A percentile compares a stretch with the other conserved stretches of the same genome.
Evolutionary conservation across 1,284 basidiomycete genomes (phyloP).

Genomic region (Neolentinus lepideus): DNA sequence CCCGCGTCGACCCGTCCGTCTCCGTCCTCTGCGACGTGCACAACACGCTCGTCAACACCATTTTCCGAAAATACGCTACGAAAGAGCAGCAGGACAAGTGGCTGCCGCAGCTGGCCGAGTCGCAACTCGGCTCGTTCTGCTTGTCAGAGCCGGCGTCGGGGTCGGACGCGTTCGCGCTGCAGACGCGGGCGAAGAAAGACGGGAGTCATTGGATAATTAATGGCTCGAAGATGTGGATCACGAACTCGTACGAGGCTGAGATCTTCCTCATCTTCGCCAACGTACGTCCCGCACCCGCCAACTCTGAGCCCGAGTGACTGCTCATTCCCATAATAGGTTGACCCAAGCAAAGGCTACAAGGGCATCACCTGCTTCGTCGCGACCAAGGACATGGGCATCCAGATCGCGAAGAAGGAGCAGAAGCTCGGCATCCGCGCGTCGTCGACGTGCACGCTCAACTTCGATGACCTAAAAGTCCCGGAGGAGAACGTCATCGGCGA

Average conservation of each 20-base stretch:
- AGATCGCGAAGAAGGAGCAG: slow-evolving; percentile 98
- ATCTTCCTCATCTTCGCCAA: slow-evolving; percentile 95
- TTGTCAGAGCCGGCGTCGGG: slow-evolving; percentile 91
- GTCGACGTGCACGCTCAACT: slow-evolving; percentile 95
- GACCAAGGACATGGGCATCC: slow-evolving; percentile 93
- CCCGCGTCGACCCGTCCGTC: slow-evolving; percentile 94
- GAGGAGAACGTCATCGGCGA: slow-evolving; percentile 92
- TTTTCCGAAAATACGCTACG: slow-evolving; percentile 83
- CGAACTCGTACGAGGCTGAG: slow-evolving; percentile 95
- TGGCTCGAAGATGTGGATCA: slow-evolving; percentile 99
- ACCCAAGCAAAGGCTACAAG: slow-evolving; percentile 96
- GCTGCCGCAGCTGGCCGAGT: slow-evolving; percentile 78
- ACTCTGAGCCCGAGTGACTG: neutral
- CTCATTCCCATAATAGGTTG: slow-evolving; percentile 38
- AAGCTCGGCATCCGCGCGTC: slow-evolving; percentile 97
- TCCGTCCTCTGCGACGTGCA: slow-evolving; percentile 97
- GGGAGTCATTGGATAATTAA: slow-evolving; percentile 82
- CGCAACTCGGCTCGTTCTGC: slow-evolving; percentile 92
- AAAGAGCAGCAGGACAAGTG: slow-evolving; percentile 86
- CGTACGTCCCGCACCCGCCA: slow-evolving; percentile 28
- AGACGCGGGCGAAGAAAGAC: slow-evolving; percentile 87
- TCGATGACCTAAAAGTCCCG: slow-evolving; percentile 93
- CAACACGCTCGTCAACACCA: slow-evolving; percentile 96
- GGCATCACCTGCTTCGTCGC: slow-evolving; percentile 98
- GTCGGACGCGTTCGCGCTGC: slow-evolving; percentile 95